Evolutionary conservation across 1,284 basidiomycete species (phyloP).

Genomic region (Mycena citricolor): DNA sequence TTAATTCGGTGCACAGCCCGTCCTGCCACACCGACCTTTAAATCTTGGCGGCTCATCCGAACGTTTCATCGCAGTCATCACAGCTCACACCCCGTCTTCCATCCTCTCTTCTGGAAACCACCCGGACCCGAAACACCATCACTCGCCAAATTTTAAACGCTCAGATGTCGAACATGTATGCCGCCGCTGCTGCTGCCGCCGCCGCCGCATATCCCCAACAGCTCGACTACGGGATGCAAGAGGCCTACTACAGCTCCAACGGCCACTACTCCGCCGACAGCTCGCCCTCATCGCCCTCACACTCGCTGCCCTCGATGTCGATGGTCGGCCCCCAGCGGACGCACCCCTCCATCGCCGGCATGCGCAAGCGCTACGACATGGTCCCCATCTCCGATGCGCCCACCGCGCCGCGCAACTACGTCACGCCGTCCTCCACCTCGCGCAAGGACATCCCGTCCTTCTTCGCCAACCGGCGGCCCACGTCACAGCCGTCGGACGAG

Average conservation of each 20-base stretch:
- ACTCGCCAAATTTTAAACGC: constrained; percentile 20
- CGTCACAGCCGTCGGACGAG: constrained; percentile 46
- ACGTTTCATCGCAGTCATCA: too few relatives aligned
- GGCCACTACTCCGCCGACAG: constrained; percentile 13
- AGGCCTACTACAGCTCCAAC: constrained; percentile 11
- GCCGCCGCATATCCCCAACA: constrained; percentile 19
- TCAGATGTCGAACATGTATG: constrained; percentile 19
- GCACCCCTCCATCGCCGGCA: constrained; percentile 10
- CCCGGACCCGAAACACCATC: constrained; percentile 19
- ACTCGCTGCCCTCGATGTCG: constrained; percentile 6
- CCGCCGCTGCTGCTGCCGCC: too few relatives aligned
- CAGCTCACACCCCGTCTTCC: too few relatives aligned
- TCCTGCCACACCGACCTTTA: too few relatives aligned
- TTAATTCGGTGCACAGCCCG: too few relatives aligned
- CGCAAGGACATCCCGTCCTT: constrained; percentile 51
- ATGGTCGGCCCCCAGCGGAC: constrained; percentile 20
- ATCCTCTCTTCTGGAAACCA: too few relatives aligned
- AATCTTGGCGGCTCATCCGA: too few relatives aligned
- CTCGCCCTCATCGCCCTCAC: constrained; percentile 18
- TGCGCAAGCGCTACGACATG: constrained; percentile 15
- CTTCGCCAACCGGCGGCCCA: constrained; percentile 32
- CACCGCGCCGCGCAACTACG: constrained; percentile 49
- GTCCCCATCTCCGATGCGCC: constrained; percentile 40
- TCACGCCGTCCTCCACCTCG: constrained; percentile 47
- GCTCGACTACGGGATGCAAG: constrained; percentile 20